Evolutionary conservation across 768 basidiomycete species (phyloP).

Genomic region (Plicaturopsis crispa): DNA sequence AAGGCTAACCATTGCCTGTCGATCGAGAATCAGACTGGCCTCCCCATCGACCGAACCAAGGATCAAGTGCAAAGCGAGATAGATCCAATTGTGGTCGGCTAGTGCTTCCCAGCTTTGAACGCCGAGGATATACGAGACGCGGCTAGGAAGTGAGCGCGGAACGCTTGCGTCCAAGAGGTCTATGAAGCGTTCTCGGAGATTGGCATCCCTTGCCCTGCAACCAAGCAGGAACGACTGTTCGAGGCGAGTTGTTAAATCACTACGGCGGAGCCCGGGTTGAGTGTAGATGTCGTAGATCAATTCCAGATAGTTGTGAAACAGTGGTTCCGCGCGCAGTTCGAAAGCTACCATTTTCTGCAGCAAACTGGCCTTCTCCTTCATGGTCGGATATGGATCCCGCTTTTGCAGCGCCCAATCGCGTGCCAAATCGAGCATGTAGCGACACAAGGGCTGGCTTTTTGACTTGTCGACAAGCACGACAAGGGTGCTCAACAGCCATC

Average conservation of each 20-base stretch:
- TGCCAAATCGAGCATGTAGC: conserved; percentile 78
- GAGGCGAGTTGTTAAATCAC: conserved; percentile 87
- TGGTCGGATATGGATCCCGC: conserved; percentile 80
- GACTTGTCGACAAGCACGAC: conserved; percentile 86
- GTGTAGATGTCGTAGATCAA: conserved; percentile 94
- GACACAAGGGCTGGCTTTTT: conserved; percentile 69
- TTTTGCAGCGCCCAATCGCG: conserved; percentile 86
- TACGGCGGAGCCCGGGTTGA: conserved; percentile 75
- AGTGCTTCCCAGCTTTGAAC: conserved; percentile 95
- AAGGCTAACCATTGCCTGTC: background rate
- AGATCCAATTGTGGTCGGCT: conserved; percentile 90
- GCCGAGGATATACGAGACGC: conserved; percentile 84
- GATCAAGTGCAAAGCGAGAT: conserved; percentile 82
- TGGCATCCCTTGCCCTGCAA: conserved; percentile 74
- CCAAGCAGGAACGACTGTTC: conserved; percentile 93
- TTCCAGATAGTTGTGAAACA: conserved; percentile 80
- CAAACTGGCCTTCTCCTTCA: conserved; percentile 92
- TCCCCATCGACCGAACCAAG: conserved; percentile 63
- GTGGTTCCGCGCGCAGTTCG: conserved; percentile 69
- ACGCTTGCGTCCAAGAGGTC: conserved; percentile 87
- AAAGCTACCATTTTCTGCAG: conserved; percentile 83
- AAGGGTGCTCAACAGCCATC: conserved; percentile 70
- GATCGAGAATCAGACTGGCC: conserved; percentile 20
- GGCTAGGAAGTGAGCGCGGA: conserved; percentile 71
- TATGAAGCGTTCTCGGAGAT: conserved; percentile 77